Evolutionary conservation across 768 basidiomycete genomes (phyloP), one percentile per base, ranked within the genome.

Genomic region (Tubosaeta sp.): DNA sequence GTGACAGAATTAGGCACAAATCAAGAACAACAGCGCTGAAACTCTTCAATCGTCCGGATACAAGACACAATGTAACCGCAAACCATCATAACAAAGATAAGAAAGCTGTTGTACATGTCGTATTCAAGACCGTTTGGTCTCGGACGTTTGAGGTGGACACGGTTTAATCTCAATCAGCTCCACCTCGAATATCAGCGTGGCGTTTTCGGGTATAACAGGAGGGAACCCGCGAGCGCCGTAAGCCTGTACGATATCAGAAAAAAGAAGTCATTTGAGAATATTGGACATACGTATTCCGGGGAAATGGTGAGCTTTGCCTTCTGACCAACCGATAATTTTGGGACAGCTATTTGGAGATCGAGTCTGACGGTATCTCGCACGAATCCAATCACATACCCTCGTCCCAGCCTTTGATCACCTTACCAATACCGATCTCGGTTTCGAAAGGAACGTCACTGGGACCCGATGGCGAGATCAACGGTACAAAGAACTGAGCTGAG

Each of bases 381-480:
- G 31, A 25, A 39, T 18, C 9, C 12, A 13, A 8, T 24, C 31
- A 69, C 77, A 59, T 57, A 85, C 92, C 91, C 67, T 92, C 88
- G 62, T 93, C 91, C 92, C 90, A 94, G 27, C 91, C 89, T 63
- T 76, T 86, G 71, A 94, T 93, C 42, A 94, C 91, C 63, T 84
- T 83, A 8, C 88, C 87, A 18, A 82, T 73, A 40, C 91, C 89
- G 55, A 92, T 91, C 63, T 79, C 62, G 3, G 87, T 89, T 54
- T 69, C 59, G 66, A 93, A 92, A 1, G 88, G 79, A 0, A 4
- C 3, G 0, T 73, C 72, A 34, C 90, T 89, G 66, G 12, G n/a
- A 22, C 43, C 44, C 22, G 30, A 51, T 48, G 53, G 21, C 2
- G 41, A 51, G 50, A 51, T 58, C 49, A 57, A 38, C 11, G 21